Conservation (phyloP, 1,284 basidiomycete genomes). For the Malassezia slooffiae region DNA sequence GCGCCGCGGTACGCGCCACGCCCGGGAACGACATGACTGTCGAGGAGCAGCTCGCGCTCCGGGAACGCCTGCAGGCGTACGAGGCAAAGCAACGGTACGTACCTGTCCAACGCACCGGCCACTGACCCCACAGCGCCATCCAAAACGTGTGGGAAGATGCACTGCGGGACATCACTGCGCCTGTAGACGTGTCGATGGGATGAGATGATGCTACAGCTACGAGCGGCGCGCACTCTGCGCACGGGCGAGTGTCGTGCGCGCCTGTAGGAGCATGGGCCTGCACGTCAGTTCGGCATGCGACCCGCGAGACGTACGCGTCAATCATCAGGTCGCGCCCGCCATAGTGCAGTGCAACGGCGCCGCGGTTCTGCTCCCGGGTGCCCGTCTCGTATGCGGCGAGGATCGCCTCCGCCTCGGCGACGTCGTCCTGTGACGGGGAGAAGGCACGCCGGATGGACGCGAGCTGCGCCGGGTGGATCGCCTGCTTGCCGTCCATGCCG, state of each 20-base stretch:
- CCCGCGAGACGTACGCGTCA: constrained; percentile 53
- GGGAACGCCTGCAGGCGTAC: constrained; percentile 2
- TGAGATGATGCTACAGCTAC: neutral
- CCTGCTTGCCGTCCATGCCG: constrained; percentile 55
- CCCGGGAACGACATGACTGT: constrained; percentile 9
- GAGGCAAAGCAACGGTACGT: constrained; percentile 7
- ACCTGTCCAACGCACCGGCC: too few species aligned
- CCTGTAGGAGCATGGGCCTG: constrained; percentile 47
- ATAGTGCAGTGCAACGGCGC: constrained; percentile 57
- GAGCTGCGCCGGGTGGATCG: constrained; percentile 81
- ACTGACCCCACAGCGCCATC: neutral
- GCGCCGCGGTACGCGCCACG: constrained; percentile 2
- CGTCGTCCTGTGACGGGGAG: constrained; percentile 64
- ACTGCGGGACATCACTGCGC: neutral
- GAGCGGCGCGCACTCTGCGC: neutral
- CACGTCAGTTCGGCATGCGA: neutral
- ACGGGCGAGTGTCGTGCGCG: constrained; percentile 55
- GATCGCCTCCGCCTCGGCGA: constrained; percentile 65
- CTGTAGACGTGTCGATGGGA: neutral
- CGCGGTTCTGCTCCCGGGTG: constrained; percentile 48
- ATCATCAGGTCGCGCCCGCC: constrained; percentile 55
- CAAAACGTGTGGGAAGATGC: neutral
- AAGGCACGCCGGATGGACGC: constrained; percentile 65
- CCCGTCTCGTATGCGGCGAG: constrained; percentile 48
- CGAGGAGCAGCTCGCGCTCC: neutral